These are phyloP conservation scores for Phytophthora cryptogea DNA, from an alignment of 352 stramenopile genomes.

Conservation along the genomic window DNA sequence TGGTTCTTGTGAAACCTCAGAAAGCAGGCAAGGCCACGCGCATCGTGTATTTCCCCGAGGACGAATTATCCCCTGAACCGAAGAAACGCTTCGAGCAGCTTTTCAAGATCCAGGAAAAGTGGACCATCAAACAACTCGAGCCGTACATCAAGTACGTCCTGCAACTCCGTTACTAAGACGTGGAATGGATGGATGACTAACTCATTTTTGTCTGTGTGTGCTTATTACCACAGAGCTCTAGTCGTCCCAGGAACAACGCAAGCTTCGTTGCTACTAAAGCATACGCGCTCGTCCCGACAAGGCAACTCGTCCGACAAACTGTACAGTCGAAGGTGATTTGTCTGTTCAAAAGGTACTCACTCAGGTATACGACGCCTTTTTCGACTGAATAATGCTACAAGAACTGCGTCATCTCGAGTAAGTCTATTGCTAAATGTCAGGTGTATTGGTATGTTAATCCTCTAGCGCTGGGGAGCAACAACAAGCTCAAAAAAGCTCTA, in stretches of 20 bases:
- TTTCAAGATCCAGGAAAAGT: constrained; percentile 84
- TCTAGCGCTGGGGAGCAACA: constrained; percentile 15
- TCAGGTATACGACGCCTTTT: too few relatives aligned
- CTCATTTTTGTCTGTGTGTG: constrained; percentile 1
- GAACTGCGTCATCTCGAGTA: background rate
- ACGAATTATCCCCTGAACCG: constrained; percentile 66
- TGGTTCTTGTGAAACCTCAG: constrained; percentile 57
- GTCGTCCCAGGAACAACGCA: constrained; percentile 68
- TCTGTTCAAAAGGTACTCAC: background rate
- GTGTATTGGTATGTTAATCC: constrained; percentile 29
- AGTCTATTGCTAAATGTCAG: background rate
- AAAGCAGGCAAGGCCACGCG: constrained; percentile 43
- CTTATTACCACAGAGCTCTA: constrained; percentile 47
- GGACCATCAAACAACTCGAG: constrained; percentile 79
- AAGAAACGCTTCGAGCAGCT: constrained; percentile 81
- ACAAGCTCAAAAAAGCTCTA: constrained; percentile 2
- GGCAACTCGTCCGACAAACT: constrained; percentile 68
- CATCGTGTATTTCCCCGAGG: constrained; percentile 72
- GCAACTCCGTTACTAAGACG: background rate
- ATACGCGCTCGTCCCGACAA: constrained; percentile 81
- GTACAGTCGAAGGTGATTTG: constrained; percentile 68
- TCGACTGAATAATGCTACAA: too few relatives aligned
- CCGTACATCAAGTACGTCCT: constrained; percentile 77
- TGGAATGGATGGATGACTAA: constrained; percentile 5
- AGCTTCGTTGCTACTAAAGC: constrained; percentile 77